These are phyloP conservation scores for Ceratobasidium sp. DNA, from an alignment of 1,284 basidiomycete genomes.

Conservation along the genomic window DNA sequence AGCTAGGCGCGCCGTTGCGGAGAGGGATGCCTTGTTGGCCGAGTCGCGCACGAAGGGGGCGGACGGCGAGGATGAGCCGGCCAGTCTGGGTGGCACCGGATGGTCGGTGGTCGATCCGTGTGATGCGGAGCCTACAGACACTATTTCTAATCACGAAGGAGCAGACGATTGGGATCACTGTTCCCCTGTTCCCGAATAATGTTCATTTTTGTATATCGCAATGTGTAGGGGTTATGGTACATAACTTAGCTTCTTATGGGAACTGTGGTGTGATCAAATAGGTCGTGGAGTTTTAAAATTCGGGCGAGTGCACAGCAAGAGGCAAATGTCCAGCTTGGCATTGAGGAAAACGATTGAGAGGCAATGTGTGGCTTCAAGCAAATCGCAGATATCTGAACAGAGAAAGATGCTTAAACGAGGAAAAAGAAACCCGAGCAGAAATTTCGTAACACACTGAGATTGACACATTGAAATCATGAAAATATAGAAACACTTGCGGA, in stretches of 20 bases:
- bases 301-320: not conserved
- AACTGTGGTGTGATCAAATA: not conserved
- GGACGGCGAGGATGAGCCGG: not conserved
- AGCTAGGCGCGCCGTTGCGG: constrained; percentile 38
- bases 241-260: not conserved
- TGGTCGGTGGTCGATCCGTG: constrained; percentile 29
- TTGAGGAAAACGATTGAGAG: constrained; percentile 14
- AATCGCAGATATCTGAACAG: constrained; percentile 17
- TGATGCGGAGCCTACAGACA: constrained; percentile 20
- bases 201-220: constrained; percentile 2
- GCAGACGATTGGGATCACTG: constrained; percentile 34
- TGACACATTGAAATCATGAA: constrained; percentile 35
- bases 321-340: not conserved
- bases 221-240: constrained; percentile 1
- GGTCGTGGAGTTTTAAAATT: not conserved
- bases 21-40: constrained; percentile 31
- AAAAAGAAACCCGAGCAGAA: constrained; percentile 41
- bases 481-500: constrained; percentile 42
- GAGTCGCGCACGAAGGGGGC: not conserved
- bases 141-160: constrained; percentile 6
- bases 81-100: constrained; percentile 4
- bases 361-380: constrained; percentile 31
- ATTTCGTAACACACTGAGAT: constrained; percentile 43
- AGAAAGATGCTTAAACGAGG: constrained; percentile 29
- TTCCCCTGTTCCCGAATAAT: constrained; percentile 24